phyloP scores from a whole-genome alignment of 352 stramenopile genomes.

The Halophytophthora polymorphica region DNA sequence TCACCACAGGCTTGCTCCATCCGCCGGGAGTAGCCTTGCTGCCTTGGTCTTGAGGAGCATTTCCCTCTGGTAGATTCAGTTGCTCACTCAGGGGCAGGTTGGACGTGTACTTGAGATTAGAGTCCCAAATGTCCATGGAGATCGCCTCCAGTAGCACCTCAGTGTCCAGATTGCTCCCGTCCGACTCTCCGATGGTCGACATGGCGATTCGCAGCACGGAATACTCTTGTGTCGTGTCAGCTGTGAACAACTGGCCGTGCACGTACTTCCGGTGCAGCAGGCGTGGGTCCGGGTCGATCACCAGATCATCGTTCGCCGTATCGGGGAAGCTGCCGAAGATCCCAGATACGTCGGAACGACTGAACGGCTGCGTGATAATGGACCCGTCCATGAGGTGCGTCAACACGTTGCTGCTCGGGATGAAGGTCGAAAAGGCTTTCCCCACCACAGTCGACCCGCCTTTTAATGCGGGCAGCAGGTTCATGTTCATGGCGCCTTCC shows the following conservation, averaged over 20 bases:
- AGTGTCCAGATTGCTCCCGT: conserved; percentile 57
- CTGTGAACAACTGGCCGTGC: conserved; percentile 25
- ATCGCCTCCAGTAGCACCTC: conserved; percentile 86
- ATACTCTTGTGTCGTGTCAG: conserved; percentile 43
- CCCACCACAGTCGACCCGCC: conserved; percentile 58
- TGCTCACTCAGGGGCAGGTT: conserved; percentile 71
- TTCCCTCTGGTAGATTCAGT: conserved; percentile 46
- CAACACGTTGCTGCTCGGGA: conserved; percentile 66
- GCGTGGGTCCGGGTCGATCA: conserved; percentile 60
- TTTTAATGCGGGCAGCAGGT: conserved; percentile 55
- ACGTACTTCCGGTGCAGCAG: conserved; percentile 32
- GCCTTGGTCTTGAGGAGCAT: conserved; percentile 8
- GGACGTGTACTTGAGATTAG: conserved; percentile 80
- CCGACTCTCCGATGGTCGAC: conserved; percentile 58
- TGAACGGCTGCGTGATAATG: conserved; percentile 48
- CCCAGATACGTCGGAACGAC: conserved; percentile 29
- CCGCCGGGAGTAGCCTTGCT: neutral
- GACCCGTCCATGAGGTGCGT: conserved; percentile 74
- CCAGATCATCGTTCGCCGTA: conserved; percentile 41
- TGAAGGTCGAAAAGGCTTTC: conserved; percentile 73
- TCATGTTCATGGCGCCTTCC: conserved; percentile 48
- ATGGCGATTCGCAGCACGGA: conserved; percentile 79
- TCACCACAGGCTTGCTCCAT: conserved; percentile 1
- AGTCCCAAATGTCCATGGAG: conserved; percentile 84
- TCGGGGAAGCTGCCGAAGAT: conserved; percentile 66